phyloP scores from a whole-genome alignment of 2,329 filamentous ascomycete species.

The Cladophialophora yegresii region DNA sequence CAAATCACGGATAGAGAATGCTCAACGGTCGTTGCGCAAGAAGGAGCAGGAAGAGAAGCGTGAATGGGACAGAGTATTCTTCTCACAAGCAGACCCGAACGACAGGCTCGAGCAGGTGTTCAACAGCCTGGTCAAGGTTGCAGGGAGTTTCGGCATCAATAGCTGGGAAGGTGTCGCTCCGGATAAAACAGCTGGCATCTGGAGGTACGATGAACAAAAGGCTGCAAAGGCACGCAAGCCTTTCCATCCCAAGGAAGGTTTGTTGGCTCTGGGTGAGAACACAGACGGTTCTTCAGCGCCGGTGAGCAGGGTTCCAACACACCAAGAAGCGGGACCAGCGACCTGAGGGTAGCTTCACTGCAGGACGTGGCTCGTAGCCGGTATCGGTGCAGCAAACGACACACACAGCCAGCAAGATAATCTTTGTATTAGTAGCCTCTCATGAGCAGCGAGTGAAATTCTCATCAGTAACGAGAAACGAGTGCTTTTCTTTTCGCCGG shows the following conservation, averaged over 20 bases:
- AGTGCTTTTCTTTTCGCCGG: neutral
- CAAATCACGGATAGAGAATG: conserved; percentile 89
- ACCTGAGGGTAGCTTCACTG: conserved; percentile 7
- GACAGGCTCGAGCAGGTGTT: conserved; percentile 44
- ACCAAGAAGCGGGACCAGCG: conserved; percentile 17
- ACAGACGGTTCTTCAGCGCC: conserved; percentile 32
- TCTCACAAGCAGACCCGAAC: conserved; percentile 49
- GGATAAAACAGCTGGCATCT: conserved; percentile 69
- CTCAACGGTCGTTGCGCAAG: conserved; percentile 75
- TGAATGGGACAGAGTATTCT: conserved; percentile 84
- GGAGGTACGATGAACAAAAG: conserved; percentile 65
- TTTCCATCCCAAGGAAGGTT: conserved; percentile 45
- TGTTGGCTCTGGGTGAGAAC: conserved; percentile 45
- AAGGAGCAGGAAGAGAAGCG: conserved; percentile 72
- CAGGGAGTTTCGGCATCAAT: conserved; percentile 37
- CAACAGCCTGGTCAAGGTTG: conserved; percentile 46
- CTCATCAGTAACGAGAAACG: neutral
- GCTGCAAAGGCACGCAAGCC: conserved; percentile 48
- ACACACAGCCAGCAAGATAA: neutral
- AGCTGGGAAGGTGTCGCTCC: conserved; percentile 54
- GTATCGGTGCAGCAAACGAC: neutral
- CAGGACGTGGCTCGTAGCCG: neutral
- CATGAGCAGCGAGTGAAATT: neutral
- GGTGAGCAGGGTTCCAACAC: conserved; percentile 31
- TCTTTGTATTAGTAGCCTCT: conserved; percentile 11